Percentiles rank a stretch among this genome's conserved stretches.
These are phyloP conservation scores for Mortierella sp. DNA, from an alignment of 371 early-diverging fungal genomes.

Conservation along the genomic window DNA sequence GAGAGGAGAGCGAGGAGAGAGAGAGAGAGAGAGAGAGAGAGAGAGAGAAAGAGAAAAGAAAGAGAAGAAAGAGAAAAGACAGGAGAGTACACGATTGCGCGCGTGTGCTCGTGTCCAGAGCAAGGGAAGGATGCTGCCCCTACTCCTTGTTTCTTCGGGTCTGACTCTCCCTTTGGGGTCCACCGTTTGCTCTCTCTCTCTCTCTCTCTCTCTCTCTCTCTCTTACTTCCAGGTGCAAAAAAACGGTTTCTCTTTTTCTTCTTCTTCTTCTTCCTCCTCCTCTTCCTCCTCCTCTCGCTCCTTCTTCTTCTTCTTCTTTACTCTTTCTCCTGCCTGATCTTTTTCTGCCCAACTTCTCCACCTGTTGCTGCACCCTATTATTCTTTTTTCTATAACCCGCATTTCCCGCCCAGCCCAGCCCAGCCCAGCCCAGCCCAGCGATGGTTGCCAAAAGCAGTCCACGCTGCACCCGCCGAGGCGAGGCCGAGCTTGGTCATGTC, in stretches of 20 bases:
- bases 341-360: conserved; percentile 7
- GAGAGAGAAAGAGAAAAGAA: neutral
- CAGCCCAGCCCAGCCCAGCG: conserved; percentile 1
- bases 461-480: conserved; percentile 6
- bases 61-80: neutral
- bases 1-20: too few species aligned
- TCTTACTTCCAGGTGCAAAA: neutral
- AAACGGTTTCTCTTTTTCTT: neutral
- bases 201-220: neutral
- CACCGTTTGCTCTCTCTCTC: neutral
- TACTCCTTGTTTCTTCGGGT: neutral
- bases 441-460: conserved; percentile 21
- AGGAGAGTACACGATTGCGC: neutral
- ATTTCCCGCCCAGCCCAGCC: neutral
- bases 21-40: neutral
- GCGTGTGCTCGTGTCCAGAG: neutral
- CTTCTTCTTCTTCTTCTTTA: neutral
- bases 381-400: neutral
- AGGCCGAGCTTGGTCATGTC: neutral
- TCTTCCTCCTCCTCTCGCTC: neutral
- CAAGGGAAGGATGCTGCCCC: too few species aligned
- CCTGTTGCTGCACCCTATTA: neutral
- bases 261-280: neutral
- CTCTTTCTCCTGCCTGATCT: neutral
- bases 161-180: neutral